These are phyloP conservation scores for Psidium guajava DNA, from an alignment of 345 rosid genomes.

Conservation along the genomic window DNA sequence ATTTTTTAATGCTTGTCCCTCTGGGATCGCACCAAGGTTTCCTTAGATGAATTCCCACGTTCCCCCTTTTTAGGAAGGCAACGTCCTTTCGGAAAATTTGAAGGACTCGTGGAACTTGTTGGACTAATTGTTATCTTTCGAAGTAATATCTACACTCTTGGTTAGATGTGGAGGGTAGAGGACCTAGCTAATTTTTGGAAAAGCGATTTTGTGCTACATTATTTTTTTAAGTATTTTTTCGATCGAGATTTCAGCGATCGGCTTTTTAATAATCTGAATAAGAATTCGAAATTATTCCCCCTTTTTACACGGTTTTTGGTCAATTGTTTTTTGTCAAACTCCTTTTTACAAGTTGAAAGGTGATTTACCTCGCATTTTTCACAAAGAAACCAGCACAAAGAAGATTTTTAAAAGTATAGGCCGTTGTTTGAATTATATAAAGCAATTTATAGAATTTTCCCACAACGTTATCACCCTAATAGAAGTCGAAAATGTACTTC, in stretches of 20 bases:
- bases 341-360: background rate
- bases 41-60: background rate
- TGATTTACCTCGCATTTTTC: background rate
- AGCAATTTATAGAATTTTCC: background rate
- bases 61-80: background rate
- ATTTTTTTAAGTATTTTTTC: background rate
- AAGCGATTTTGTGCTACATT: background rate
- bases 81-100: background rate
- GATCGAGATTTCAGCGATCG: background rate
- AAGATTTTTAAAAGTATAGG: background rate
- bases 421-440: background rate
- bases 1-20: background rate
- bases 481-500: background rate
- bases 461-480: background rate
- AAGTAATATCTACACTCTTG: background rate
- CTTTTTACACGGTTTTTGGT: background rate
- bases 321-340: too few species aligned
- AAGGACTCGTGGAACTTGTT: background rate
- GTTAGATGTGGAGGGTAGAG: background rate
- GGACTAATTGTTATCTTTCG: background rate
- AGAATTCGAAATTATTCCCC: background rate
- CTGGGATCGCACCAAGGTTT: background rate
- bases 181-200: background rate
- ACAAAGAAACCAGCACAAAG: background rate
- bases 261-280: background rate